Base-by-base conservation (phyloP, 352 stramenopile species). In the Bremia lactucae region DNA sequence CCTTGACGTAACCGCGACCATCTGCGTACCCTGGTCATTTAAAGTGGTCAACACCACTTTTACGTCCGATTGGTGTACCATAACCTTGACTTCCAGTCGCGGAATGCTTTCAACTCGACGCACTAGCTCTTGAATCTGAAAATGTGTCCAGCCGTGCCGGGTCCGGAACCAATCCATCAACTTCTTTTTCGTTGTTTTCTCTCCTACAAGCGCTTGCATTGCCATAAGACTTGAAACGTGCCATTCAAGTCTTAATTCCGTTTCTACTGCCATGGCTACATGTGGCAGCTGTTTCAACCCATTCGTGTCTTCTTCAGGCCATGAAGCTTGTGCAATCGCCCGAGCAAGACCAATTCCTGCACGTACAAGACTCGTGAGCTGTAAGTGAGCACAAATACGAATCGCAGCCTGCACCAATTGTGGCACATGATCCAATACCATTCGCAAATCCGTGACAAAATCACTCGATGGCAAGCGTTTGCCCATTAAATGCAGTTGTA, bases 381-480 rank as follows among this genome's bases (percentile, higher is more conserved):
- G 65, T n/a, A 81, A 29, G 21, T 66, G 20, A 2, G 77, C 83
- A 6, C 75, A 80, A 19, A 97, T 75, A 36, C 97, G 87, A 28
- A 97, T 83, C 19, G 87, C 65, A 2, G 96, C 95, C 31, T 94
- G 94, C 4, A 99, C 59, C 21, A 99, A 54, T 25, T 96, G 88
- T 16, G 92, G 80, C 13, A 97, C 46, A 45, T 98, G 95, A 46
- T 99, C 96, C 31, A 99, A 59, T 20, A 99, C 73, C 40, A 75
- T 88, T 14, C 87, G 89, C 16, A 97, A 87, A 56, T 99, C 97
- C 47, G 98, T 98, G 14, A 85, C 74, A 57, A 98, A 99, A 61
- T 99, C 96, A 44, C 80, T 97, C 16, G 98, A 98, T 2, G 97
- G 96, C 52, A 98, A 73, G 11, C 82, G 74, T 24, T 87, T 62